Conservation (phyloP, 2,329 filamentous ascomycete genomes). For the Metarhizium guizhouense region DNA sequence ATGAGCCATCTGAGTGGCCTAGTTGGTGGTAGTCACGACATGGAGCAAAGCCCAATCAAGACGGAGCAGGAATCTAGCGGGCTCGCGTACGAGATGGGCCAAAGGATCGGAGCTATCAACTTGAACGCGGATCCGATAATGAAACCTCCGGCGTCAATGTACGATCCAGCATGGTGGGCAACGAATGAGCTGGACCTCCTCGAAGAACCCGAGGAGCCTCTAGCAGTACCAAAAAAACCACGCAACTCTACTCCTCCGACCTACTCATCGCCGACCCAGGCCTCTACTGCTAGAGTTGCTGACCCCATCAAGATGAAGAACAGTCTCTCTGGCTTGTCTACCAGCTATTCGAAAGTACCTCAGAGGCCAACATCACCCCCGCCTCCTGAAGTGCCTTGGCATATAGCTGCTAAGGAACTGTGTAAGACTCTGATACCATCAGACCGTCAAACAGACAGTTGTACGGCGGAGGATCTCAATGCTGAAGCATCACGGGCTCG, state of each 20-base stretch:
- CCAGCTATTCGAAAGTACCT: constrained; percentile 10
- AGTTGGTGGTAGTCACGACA: constrained; percentile 43
- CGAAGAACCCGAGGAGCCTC: constrained; percentile 47
- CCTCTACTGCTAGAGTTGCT: constrained; percentile 73
- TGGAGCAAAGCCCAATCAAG: constrained; percentile 26
- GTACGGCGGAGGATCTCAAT: constrained; percentile 68
- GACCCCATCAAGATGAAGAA: constrained; percentile 57
- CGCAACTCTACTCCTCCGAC: constrained; percentile 54
- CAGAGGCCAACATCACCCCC: constrained; percentile 51
- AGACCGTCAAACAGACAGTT: constrained; percentile 67
- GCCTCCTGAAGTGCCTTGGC: constrained; percentile 77
- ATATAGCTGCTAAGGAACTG: constrained; percentile 72
- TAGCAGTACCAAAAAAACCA: constrained; percentile 41
- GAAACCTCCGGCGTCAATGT: constrained; percentile 24
- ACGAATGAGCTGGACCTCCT: constrained; percentile 56
- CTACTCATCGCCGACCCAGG: constrained; percentile 80
- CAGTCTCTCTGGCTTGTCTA: constrained; percentile 46
- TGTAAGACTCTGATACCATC: constrained; percentile 73
- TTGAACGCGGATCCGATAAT: constrained; percentile 16
- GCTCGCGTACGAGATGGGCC: constrained; percentile 50
- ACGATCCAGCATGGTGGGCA: constrained; percentile 68
- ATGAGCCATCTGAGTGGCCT: constrained; percentile 85
- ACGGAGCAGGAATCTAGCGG: constrained; percentile 26
- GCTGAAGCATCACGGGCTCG: constrained; percentile 54
- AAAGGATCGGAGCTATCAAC: constrained; percentile 35